Percentiles rank a stretch among this genome's conserved stretches.
These are phyloP conservation scores for Pholiota adiposa DNA, from an alignment of 1,284 basidiomycete genomes.

Conservation along the genomic window DNA sequence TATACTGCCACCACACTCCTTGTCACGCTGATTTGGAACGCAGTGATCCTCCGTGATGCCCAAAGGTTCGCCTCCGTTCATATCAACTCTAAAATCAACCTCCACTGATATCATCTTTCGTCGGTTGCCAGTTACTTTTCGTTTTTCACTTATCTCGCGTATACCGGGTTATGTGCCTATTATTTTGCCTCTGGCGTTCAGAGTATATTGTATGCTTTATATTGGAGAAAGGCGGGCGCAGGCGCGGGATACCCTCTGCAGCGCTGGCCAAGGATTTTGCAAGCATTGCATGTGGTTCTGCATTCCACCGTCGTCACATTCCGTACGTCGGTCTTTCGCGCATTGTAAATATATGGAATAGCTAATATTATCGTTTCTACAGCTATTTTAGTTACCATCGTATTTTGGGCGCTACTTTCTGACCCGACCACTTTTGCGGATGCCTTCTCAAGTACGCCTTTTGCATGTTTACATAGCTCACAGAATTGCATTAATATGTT, in stretches of 20 bases:
- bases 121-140: slow-evolving; percentile 55
- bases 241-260: slow-evolving; percentile 56
- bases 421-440: slow-evolving; percentile 45
- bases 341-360: too few relatives aligned
- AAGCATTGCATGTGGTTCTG: slow-evolving; percentile 59
- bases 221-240: slow-evolving; percentile 24
- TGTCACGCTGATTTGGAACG: slow-evolving; percentile 45
- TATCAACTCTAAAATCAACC: neutral
- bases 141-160: slow-evolving; percentile 67
- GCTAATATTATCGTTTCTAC: neutral
- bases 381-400: slow-evolving; percentile 72
- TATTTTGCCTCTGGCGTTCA: slow-evolving; percentile 64
- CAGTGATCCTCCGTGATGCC: slow-evolving; percentile 31
- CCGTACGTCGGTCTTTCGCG: slow-evolving; percentile 48
- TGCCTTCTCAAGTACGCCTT: slow-evolving; percentile 37
- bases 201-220: slow-evolving; percentile 46
- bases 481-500: neutral
- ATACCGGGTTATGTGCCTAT: slow-evolving; percentile 65
- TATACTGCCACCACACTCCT: slow-evolving; percentile 57
- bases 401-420: slow-evolving; percentile 66
- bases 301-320: slow-evolving; percentile 58
- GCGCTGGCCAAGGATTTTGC: slow-evolving; percentile 56
- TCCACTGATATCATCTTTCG: neutral
- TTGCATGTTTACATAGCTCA: neutral
- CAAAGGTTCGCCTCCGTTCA: slow-evolving; percentile 15